Percentiles rank a stretch among this genome's conserved stretches.
Conservation (phyloP, 495 filamentous ascomycete species). For the Penicillium turbatum region DNA sequence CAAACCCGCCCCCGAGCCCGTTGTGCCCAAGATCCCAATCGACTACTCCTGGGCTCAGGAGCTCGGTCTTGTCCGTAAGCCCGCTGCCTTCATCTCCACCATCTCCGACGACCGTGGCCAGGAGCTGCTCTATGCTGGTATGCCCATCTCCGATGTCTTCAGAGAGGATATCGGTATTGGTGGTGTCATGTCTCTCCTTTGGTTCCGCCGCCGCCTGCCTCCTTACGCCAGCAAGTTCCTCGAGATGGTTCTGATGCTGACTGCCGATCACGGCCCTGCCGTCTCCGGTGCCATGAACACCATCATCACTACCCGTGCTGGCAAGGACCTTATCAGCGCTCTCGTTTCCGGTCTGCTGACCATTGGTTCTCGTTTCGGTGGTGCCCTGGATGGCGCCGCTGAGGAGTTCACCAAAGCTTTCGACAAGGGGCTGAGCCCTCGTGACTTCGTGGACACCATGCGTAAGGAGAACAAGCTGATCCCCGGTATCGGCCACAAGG, state of each 20-base stretch:
- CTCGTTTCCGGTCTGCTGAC: slow-evolving; percentile 95
- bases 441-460: slow-evolving; percentile 98
- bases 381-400: slow-evolving; percentile 94
- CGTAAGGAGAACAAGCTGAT: slow-evolving; percentile 99
- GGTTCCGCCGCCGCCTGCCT: slow-evolving; percentile 98
- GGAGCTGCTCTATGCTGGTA: slow-evolving; percentile 96
- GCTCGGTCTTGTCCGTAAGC: slow-evolving; percentile 98
- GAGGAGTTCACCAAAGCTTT: slow-evolving; percentile 98
- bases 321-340: slow-evolving; percentile 95
- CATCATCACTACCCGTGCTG: slow-evolving; percentile 98
- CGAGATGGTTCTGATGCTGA: slow-evolving; percentile 99
- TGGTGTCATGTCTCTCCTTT: slow-evolving; percentile 98
- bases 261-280: slow-evolving; percentile 96
- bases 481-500: slow-evolving; percentile 96
- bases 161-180: slow-evolving; percentile 97
- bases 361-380: slow-evolving; percentile 96
- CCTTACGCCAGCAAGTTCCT: slow-evolving; percentile 96
- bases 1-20: slow-evolving; percentile 79
- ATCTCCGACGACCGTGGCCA: slow-evolving; percentile 99
- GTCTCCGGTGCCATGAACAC: slow-evolving; percentile 99
- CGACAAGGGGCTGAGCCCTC: slow-evolving; percentile 95
- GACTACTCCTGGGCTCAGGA: slow-evolving; percentile 99
- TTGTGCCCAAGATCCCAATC: slow-evolving; percentile 97
- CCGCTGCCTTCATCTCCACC: slow-evolving; percentile 98
- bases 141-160: slow-evolving; percentile 99